Evolutionary conservation across 768 basidiomycete species (phyloP).

Genomic region (Russula olivacea): DNA sequence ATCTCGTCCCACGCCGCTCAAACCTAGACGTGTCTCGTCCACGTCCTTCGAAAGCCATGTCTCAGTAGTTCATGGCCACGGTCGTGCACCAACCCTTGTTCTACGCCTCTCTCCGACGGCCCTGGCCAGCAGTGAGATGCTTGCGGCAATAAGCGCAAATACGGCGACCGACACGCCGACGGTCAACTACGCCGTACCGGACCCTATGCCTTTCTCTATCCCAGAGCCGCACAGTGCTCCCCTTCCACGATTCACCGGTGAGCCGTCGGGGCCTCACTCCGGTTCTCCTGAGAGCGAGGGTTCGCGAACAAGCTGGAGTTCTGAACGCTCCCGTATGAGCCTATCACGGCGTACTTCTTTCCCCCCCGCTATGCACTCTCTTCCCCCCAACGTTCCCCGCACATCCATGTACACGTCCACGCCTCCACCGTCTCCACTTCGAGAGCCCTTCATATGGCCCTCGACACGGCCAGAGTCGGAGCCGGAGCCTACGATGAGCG

Average conservation of each 20-base stretch:
- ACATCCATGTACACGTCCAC: not conserved
- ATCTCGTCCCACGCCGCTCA: not conserved
- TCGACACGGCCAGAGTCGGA: not conserved
- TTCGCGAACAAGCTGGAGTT: not conserved
- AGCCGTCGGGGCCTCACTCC: not conserved
- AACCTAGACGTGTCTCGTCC: not conserved
- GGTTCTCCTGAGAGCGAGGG: not conserved
- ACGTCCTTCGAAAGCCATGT: conserved; percentile 1
- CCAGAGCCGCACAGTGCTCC: not conserved
- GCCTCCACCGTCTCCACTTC: not conserved
- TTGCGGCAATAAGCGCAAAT: conserved; percentile 5
- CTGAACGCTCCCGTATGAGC: not conserved
- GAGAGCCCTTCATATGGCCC: not conserved
- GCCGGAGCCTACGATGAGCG: not conserved
- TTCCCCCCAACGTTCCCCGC: not conserved
- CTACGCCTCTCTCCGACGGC: conserved; percentile 11
- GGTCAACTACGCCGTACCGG: not conserved
- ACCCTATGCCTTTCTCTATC: not conserved
- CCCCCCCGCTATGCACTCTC: not conserved
- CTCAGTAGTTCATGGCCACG: conserved; percentile 1
- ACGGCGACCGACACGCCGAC: not conserved
- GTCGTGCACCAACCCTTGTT: conserved; percentile 22
- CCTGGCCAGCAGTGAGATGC: conserved; percentile 1
- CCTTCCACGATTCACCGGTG: not conserved
- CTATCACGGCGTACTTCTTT: not conserved